Base-by-base conservation (phyloP, 2,329 filamentous ascomycete species). In the Pseudonectria foliicola region DNA sequence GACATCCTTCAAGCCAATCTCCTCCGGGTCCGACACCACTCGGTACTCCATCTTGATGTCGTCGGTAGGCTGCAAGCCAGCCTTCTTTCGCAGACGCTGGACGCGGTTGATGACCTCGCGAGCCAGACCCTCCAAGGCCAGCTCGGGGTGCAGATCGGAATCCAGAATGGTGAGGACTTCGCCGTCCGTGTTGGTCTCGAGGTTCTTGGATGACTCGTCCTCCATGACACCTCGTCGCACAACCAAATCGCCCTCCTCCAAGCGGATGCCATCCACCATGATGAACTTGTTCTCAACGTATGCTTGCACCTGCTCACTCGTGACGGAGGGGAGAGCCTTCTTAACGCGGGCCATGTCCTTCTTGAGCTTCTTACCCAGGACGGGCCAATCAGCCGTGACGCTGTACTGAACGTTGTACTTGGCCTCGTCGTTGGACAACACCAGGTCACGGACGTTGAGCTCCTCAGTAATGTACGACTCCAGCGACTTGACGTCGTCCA, bases 1-100 rank as follows among this genome's bases (percentile, higher is more conserved):
- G 3, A 80, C 80, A 35, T 73, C 69, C 38, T 73, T 76, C 15
- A 95, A 61, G 5, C 85, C 86, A 39, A 89, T 72, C 29, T 77
- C 73, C 3, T 92, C 84, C 0, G 85, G 84, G 54, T 95, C 88
- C 7, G 77, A 73, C 31, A 93, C 64, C 5, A 96, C 78, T 38
- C 72, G 73, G 65, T 95, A 96, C 60, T 93, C 85, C 85, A 98
- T 95, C 65, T 83, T 85, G 43, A 98, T 81, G 55, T 96, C 92
- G 55, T 98, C 92, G 0, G 90, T 96, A 1, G 88, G 80, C 44
- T 89, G 78, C 34, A 98, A 70, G 1, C 87, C 87, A 7, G 89
- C 89, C 68, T 92, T 92, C 76, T 98, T 98, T 46, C 92, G 80
- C 43, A 96, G 70, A 48, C 85, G 77, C 65, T 98, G 92, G 14